These are phyloP conservation scores for Thermomucor indicae-seudaticae DNA, from an alignment of 371 early-diverging fungal species.

Conservation along the genomic window DNA sequence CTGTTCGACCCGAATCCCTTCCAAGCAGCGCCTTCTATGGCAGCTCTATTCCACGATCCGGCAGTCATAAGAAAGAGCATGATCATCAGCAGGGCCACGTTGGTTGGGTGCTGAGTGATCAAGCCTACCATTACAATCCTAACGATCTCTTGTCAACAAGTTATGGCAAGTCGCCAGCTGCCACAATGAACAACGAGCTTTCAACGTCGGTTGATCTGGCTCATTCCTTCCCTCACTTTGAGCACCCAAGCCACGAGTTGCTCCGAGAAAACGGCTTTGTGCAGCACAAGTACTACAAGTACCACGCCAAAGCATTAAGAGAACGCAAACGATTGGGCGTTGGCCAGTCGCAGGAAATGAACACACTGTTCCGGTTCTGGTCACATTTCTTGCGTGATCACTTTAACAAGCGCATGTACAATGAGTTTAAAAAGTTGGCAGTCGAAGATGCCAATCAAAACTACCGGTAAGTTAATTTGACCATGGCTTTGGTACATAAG, in stretches of 20 bases:
- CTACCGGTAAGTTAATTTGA: slow-evolving; percentile 57
- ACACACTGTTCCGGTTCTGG: slow-evolving; percentile 97
- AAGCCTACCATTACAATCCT: slow-evolving; percentile 48
- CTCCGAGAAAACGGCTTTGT: slow-evolving; percentile 93
- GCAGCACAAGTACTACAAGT: slow-evolving; percentile 94
- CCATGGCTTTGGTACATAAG: no score
- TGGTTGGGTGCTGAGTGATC: slow-evolving; percentile 79
- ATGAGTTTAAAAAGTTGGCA: slow-evolving; percentile 87
- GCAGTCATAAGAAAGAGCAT: slow-evolving; percentile 55
- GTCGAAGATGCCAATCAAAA: slow-evolving; percentile 88
- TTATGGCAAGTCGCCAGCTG: slow-evolving; percentile 36
- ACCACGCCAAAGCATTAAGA: slow-evolving; percentile 89
- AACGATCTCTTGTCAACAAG: slow-evolving; percentile 39
- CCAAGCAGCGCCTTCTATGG: slow-evolving; percentile 48
- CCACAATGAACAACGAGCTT: slow-evolving; percentile 27
- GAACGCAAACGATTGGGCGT: slow-evolving; percentile 90
- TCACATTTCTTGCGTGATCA: slow-evolving; percentile 95
- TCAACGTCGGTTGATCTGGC: slow-evolving; percentile 47
- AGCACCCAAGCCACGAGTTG: slow-evolving; percentile 93
- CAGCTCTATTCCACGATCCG: slow-evolving; percentile 22
- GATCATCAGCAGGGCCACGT: slow-evolving; percentile 84
- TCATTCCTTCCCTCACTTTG: slow-evolving; percentile 80
- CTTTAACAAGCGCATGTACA: slow-evolving; percentile 90
- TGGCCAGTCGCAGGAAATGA: slow-evolving; percentile 97
- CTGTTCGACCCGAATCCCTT: slow-evolving; percentile 53